A percentile compares a stretch with the other conserved stretches of the same genome.
These are phyloP conservation scores for Talaromyces liani DNA, from an alignment of 495 filamentous ascomycete genomes.

Conservation along the genomic window DNA sequence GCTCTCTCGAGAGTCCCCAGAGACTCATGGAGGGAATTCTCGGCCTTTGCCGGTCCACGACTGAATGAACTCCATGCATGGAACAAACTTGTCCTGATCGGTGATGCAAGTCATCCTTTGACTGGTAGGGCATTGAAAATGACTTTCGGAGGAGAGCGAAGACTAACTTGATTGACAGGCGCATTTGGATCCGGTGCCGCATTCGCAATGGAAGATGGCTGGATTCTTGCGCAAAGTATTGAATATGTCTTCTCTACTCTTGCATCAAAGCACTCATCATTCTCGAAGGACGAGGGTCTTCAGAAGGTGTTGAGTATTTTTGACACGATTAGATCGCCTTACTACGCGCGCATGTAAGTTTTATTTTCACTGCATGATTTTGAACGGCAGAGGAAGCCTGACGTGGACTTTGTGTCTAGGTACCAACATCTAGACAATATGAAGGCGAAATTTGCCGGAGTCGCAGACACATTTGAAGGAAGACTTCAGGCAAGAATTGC, in stretches of 20 bases:
- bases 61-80: conserved; percentile 31
- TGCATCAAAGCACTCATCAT: background rate
- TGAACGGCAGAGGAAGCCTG: background rate
- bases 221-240: conserved; percentile 36
- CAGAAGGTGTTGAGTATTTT: conserved; percentile 33
- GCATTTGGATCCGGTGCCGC: conserved; percentile 42
- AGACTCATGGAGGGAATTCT: conserved; percentile 36
- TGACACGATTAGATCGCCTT: conserved; percentile 34
- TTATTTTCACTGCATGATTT: background rate
- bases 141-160: too few species aligned
- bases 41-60: conserved; percentile 31
- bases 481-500: conserved; percentile 12
- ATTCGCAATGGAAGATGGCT: conserved; percentile 45
- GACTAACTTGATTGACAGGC: background rate
- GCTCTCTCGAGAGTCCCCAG: conserved; percentile 26
- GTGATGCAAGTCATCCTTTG: conserved; percentile 42
- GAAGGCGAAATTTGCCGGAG: conserved; percentile 10
- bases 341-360: conserved; percentile 22
- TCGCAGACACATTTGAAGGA: background rate
- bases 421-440: conserved; percentile 28
- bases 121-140: conserved; percentile 18
- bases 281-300: conserved; percentile 9
- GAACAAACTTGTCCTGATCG: conserved; percentile 40
- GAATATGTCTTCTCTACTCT: conserved; percentile 17
- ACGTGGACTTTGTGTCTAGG: conserved; percentile 14